A percentile compares a stretch with the other conserved stretches of the same genome.
Conservation (phyloP, 768 basidiomycete species). For the Chalciporus sphaerocephalus region DNA sequence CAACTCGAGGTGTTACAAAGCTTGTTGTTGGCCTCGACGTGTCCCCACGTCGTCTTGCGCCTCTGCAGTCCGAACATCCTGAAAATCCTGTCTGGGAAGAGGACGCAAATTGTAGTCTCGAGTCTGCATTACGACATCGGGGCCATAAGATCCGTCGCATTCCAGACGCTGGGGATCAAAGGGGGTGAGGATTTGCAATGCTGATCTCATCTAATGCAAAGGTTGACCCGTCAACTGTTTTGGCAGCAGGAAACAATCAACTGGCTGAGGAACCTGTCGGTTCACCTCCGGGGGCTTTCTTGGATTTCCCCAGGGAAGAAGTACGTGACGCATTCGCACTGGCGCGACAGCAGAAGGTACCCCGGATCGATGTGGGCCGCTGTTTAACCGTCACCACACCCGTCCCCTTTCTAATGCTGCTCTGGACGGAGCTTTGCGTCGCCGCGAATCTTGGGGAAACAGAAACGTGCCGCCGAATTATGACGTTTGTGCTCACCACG, state of each 20-base stretch:
- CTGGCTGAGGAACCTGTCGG: constrained; percentile 16
- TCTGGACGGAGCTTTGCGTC: constrained; percentile 64
- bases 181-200: constrained; percentile 32
- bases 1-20: constrained; percentile 66
- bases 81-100: constrained; percentile 40
- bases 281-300: constrained; percentile 35
- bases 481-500: constrained; percentile 62
- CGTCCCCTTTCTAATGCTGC: constrained; percentile 54
- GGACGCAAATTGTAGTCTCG: constrained; percentile 28
- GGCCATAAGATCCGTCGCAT: constrained; percentile 38
- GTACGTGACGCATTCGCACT: constrained; percentile 53
- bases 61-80: constrained; percentile 58
- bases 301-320: constrained; percentile 52
- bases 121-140: constrained; percentile 35
- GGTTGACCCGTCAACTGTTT: constrained; percentile 1
- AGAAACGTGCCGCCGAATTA: constrained; percentile 60
- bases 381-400: constrained; percentile 59
- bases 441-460: constrained; percentile 54
- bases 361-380: constrained; percentile 60
- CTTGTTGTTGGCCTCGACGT: constrained; percentile 57
- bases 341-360: constrained; percentile 59
- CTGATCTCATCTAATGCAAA: not conserved
- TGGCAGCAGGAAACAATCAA: constrained; percentile 15
- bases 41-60: constrained; percentile 61
- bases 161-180: constrained; percentile 36